These are phyloP conservation scores for Suillus hirtellus DNA, from an alignment of 768 basidiomycete genomes.

Conservation along the genomic window DNA sequence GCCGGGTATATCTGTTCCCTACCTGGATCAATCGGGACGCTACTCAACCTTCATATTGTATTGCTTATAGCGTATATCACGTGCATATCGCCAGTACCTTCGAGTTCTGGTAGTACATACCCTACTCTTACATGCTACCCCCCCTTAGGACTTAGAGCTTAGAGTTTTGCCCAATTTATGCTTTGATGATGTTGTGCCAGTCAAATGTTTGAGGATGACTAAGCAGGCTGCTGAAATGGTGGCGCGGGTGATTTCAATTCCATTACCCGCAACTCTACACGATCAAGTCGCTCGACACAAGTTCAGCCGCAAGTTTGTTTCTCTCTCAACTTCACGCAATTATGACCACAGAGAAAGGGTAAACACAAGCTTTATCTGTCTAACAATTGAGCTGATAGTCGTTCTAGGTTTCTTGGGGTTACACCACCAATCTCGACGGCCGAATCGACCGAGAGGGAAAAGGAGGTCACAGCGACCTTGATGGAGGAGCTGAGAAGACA, in stretches of 20 bases:
- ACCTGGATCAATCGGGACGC: not conserved
- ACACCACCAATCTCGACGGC: slow-evolving; percentile 81
- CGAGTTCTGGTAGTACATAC: not conserved
- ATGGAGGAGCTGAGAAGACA: slow-evolving; percentile 89
- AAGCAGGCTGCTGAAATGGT: slow-evolving; percentile 5
- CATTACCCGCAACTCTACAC: slow-evolving; percentile 7
- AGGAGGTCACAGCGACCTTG: slow-evolving; percentile 78
- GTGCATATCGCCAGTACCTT: not conserved
- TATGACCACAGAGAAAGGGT: slow-evolving; percentile 48
- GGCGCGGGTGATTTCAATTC: slow-evolving; percentile 1
- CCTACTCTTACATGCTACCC: not conserved
- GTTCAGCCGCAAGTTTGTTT: slow-evolving; percentile 10
- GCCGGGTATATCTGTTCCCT: not conserved
- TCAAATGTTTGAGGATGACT: not conserved
- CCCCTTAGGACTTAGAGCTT: not conserved
- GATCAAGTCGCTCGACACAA: slow-evolving; percentile 14
- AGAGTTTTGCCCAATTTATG: not conserved
- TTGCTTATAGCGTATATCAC: not conserved
- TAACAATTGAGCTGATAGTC: slow-evolving; percentile 10
- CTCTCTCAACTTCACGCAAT: slow-evolving; percentile 1
- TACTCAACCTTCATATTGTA: not conserved
- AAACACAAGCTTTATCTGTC: slow-evolving; percentile 20
- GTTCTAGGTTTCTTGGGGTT: slow-evolving; percentile 70
- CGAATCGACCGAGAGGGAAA: slow-evolving; percentile 77
- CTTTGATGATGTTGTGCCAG: not conserved